Percentiles rank a stretch among this genome's conserved stretches.
phyloP scores from a whole-genome alignment of 2,329 filamentous ascomycete genomes.

The Madurella fahalii region DNA sequence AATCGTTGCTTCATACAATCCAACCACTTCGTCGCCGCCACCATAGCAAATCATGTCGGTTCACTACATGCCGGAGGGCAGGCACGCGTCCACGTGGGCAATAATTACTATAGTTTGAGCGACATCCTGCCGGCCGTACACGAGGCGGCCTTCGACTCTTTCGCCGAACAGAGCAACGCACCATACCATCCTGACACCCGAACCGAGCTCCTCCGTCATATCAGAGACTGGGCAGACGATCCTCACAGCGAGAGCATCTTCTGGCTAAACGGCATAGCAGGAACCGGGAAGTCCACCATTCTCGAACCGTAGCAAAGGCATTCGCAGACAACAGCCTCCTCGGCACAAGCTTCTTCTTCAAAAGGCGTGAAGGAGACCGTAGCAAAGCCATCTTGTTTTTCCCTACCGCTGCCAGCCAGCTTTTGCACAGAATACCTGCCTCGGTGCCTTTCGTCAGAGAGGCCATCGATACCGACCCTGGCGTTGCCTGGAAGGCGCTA shows the following conservation, averaged over 20 bases:
- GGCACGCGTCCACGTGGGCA: neutral
- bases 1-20: neutral
- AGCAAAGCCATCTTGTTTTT: constrained; percentile 32
- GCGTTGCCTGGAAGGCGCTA: constrained; percentile 24
- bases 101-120: neutral
- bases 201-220: constrained; percentile 29
- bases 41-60: neutral
- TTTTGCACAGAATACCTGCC: constrained; percentile 29
- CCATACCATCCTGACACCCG: constrained; percentile 32
- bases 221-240: constrained; percentile 30
- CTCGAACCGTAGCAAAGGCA: constrained; percentile 30
- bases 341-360: constrained; percentile 44
- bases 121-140: constrained; percentile 7
- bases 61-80: neutral
- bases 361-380: constrained; percentile 37
- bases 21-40: neutral
- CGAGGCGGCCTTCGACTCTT: constrained; percentile 33
- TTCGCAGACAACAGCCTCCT: constrained; percentile 21
- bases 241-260: constrained; percentile 28
- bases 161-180: constrained; percentile 31
- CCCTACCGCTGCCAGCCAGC: constrained; percentile 36
- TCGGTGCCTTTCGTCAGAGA: constrained; percentile 27
- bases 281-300: constrained; percentile 40
- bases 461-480: constrained; percentile 31
- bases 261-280: constrained; percentile 38